Percentiles rank a stretch among this genome's conserved stretches.
Conservation (phyloP, 1,284 basidiomycete species). For the Naganishia sp. region DNA sequence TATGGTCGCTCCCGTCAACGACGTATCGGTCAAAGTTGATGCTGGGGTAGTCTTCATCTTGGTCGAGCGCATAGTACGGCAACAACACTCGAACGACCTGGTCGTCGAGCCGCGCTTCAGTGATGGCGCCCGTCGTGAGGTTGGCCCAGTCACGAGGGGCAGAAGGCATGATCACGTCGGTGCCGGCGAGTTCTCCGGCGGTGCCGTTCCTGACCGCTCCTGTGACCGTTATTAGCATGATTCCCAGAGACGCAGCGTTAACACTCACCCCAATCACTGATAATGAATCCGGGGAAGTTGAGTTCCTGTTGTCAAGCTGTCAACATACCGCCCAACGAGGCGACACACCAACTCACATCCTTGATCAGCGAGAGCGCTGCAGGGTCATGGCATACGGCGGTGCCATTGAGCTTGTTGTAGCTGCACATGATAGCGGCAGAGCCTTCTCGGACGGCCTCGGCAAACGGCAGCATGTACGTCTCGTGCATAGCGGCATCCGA, state of each 20-base stretch:
- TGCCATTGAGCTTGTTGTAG: conserved; percentile 62
- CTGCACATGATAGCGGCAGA: conserved; percentile 77
- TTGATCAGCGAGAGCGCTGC: conserved; percentile 25
- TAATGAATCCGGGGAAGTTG: conserved; percentile 40
- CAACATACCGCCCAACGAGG: not conserved
- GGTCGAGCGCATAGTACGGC: conserved; percentile 63
- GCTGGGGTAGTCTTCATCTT: conserved; percentile 63
- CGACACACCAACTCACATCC: conserved; percentile 1
- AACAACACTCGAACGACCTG: conserved; percentile 66
- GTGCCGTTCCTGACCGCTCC: conserved; percentile 60
- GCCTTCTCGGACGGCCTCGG: conserved; percentile 71
- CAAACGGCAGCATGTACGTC: conserved; percentile 59
- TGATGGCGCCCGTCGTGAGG: conserved; percentile 58
- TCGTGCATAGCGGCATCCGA: conserved; percentile 48
- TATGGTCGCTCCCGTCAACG: conserved; percentile 30
- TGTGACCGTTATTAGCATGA: conserved; percentile 66
- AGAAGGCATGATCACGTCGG: conserved; percentile 22
- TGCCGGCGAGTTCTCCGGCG: conserved; percentile 45
- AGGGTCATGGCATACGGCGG: conserved; percentile 65
- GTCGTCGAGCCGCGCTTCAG: conserved; percentile 62
- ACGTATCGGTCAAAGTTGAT: conserved; percentile 49
- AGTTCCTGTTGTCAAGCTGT: conserved; percentile 33
- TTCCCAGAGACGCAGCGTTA: conserved; percentile 61
- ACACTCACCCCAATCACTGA: conserved; percentile 44
- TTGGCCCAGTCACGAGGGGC: conserved; percentile 22